phyloP scores from a whole-genome alignment of 2,329 filamentous ascomycete genomes.

The Coniochaeta pulveracea region DNA sequence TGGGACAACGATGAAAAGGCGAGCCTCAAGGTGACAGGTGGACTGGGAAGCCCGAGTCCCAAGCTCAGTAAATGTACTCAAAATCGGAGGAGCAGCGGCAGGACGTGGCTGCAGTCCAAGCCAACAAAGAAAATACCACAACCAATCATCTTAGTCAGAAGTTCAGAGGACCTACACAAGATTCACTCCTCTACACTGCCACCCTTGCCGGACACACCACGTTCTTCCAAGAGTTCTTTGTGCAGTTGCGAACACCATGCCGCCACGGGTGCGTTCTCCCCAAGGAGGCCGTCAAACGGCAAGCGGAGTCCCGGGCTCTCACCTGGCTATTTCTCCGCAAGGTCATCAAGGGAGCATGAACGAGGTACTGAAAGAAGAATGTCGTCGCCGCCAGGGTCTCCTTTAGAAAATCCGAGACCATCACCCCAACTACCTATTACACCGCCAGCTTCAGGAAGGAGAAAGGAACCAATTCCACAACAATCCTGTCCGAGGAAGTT shows the following conservation, averaged over 20 bases:
- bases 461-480: neutral
- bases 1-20: slow-evolving; percentile 13
- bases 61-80: slow-evolving; percentile 8
- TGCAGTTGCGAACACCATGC: slow-evolving; percentile 28
- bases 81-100: slow-evolving; percentile 10
- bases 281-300: slow-evolving; percentile 7
- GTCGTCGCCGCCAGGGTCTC: neutral
- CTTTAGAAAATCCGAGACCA: slow-evolving; percentile 2
- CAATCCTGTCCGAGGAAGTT: slow-evolving; percentile 7
- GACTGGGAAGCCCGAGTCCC: neutral
- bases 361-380: slow-evolving; percentile 1
- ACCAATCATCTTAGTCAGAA: slow-evolving; percentile 25
- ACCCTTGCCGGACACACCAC: slow-evolving; percentile 21
- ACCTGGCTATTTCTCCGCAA: neutral
- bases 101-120: slow-evolving; percentile 15
- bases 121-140: slow-evolving; percentile 19
- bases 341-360: neutral
- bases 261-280: slow-evolving; percentile 9
- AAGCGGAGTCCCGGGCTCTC: slow-evolving; percentile 3
- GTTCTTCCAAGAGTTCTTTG: slow-evolving; percentile 29
- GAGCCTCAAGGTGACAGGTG: slow-evolving; percentile 8
- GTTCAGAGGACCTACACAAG: slow-evolving; percentile 26
- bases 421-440: neutral
- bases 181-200: slow-evolving; percentile 25
- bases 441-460: neutral